Percentiles rank a stretch among this genome's conserved stretches.
These are phyloP conservation scores for Stentor roeselii DNA, from an alignment of 73 alveolate species.

Conservation along the genomic window DNA sequence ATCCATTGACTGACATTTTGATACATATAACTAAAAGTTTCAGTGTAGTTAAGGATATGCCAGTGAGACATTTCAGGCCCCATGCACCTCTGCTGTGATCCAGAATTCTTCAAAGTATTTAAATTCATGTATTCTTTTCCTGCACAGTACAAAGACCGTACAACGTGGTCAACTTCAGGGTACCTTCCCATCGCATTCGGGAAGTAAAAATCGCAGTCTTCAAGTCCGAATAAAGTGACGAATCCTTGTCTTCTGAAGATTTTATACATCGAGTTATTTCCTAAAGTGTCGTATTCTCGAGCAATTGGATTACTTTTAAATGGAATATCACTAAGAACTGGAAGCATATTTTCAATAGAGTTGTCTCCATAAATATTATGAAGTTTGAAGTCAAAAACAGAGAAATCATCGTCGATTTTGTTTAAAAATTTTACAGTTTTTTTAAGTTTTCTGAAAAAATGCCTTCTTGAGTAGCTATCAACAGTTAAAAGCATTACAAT, in stretches of 20 bases:
- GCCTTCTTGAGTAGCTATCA: conserved; percentile 28
- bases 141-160: conserved; percentile 1
- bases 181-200: background rate
- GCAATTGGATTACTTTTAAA: background rate
- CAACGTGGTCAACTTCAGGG: conserved; percentile 8
- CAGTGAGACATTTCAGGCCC: conserved; percentile 11
- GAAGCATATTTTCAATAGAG: conserved; percentile 4
- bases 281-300: background rate
- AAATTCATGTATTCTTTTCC: background rate
- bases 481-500: background rate
- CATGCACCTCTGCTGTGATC: background rate
- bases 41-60: conserved; percentile 1
- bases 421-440: conserved; percentile 5
- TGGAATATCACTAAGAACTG: background rate
- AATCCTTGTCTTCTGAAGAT: background rate
- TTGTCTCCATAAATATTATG: conserved; percentile 26
- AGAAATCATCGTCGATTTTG: background rate
- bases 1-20: conserved; percentile 18
- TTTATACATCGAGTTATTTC: background rate
- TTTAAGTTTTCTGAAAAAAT: conserved; percentile 27
- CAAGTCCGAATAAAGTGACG: background rate
- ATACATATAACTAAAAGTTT: background rate
- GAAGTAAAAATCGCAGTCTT: background rate
- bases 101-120: background rate
- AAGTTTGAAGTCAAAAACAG: conserved; percentile 22